Evolutionary conservation across 75 land plant genomes (phyloP).

Genomic region (Selaginella tamariscina): DNA sequence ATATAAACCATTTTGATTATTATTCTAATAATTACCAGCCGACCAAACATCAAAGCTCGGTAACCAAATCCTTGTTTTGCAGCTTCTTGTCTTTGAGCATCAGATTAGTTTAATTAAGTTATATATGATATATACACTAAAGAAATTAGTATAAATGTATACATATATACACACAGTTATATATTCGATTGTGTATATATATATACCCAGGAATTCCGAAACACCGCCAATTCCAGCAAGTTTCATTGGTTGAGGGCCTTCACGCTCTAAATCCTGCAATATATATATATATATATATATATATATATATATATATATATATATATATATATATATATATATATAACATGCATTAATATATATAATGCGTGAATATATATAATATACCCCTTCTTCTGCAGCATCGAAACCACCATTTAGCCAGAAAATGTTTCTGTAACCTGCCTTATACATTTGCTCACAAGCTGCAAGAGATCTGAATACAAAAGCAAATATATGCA

Average conservation of each 20-base stretch:
- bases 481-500: no score
- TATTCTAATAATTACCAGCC: no score
- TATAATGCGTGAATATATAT: no score
- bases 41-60: conserved; percentile 52
- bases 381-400: conserved; percentile 89
- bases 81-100: conserved; percentile 63
- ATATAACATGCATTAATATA: no score
- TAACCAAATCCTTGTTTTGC: conserved; percentile 81
- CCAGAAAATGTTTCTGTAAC: conserved; percentile 82
- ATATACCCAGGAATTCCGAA: conserved; percentile 90
- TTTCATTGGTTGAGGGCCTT: conserved; percentile 72
- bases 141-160: background rate
- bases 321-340: no score
- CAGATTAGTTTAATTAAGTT: conserved; percentile 62
- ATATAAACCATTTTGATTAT: no score
- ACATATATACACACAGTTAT: no score
- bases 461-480: conserved; percentile 96
- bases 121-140: background rate
- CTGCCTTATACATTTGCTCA: conserved; percentile 77
- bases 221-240: conserved; percentile 93
- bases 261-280: conserved; percentile 67
- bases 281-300: no score
- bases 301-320: no score
- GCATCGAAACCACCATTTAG: conserved; percentile 87
- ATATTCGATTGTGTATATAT: no score